Conservation (phyloP, 495 filamentous ascomycete genomes). For the Penicillium waksmanii region DNA sequence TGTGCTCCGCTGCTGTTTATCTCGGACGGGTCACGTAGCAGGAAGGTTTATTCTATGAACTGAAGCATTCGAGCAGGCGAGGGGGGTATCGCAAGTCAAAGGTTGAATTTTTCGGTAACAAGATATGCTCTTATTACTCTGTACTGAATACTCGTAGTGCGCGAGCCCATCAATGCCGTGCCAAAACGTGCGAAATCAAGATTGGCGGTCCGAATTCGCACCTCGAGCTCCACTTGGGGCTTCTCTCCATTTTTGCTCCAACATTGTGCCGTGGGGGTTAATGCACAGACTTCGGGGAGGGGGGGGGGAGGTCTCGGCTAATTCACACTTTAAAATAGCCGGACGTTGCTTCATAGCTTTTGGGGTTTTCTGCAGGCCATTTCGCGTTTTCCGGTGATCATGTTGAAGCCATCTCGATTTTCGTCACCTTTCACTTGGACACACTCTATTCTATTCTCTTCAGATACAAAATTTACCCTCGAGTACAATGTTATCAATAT, state of each 20-base stretch:
- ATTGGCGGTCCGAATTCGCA: background rate
- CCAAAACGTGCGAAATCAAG: background rate
- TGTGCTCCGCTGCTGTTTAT: background rate
- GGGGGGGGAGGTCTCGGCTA: slow-evolving; percentile 3
- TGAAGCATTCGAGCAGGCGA: no score
- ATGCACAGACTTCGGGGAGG: background rate
- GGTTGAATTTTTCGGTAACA: background rate
- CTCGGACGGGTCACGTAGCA: background rate
- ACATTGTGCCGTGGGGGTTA: background rate
- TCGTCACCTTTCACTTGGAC: no score
- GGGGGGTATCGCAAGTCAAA: no score
- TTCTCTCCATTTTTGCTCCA: slow-evolving; percentile 1
- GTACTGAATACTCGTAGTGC: background rate
- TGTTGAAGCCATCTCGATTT: no score
- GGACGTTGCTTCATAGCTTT: background rate
- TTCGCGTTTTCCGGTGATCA: background rate
- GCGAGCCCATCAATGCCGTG: background rate
- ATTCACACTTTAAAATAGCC: background rate
- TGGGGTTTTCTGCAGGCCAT: background rate
- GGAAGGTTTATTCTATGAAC: background rate
- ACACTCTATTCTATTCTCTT: no score
- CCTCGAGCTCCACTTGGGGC: background rate
- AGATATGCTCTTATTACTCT: no score
- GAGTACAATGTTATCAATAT: no score
- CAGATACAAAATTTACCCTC: no score